Evolutionary conservation across 2,329 filamentous ascomycete species (phyloP), one percentile per base, ranked within the genome.

Genomic region (Cyphellophora attinorum): DNA sequence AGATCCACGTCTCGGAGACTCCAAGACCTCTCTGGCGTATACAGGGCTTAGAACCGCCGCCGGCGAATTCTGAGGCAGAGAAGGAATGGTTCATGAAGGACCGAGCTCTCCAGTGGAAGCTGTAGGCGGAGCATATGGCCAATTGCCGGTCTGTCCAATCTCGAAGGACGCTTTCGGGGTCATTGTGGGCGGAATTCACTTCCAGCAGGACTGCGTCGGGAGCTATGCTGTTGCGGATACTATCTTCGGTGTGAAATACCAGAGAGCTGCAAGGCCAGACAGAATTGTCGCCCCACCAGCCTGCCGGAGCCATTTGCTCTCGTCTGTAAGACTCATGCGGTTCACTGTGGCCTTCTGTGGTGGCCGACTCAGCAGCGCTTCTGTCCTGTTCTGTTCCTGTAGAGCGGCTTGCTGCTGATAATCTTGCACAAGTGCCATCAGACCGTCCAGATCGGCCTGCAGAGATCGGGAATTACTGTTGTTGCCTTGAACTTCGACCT

Each of bases 401-500:
- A 37, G 35, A 4, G 31, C 29, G 3, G 45, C 47, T 14, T 45
- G 39, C n/a, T 32, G 13, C 18, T 45, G 29, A 30, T 48, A 64
- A 54, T 66, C 62, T 56, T 83, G 59, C 19, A 74, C 69, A 47
- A 79, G 62, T 34, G 59, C 62, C 28, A 68, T 82, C 31, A 95
- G 70, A n/a, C 79, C 74, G 19, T 82, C 62, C 41, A 95, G 60
- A 50, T 95, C 86, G 47, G 88, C 79, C 41, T 64, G 64, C 58
- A 74, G 65, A 16, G 5, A 6, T 14, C 52, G 60, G 35, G 52
- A 56, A 11, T 50, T 53, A 32, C 76, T 70, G 38, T 72, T 68
- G 29, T 67, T 64, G 16, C 69, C 70, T 46, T 91, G 84, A 3
- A 96, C 76, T 60, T 96, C 91, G 3, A 98, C 88, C 48, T 89